Conservation (phyloP, 352 stramenopile species). For the Phytophthora boehmeriae region DNA sequence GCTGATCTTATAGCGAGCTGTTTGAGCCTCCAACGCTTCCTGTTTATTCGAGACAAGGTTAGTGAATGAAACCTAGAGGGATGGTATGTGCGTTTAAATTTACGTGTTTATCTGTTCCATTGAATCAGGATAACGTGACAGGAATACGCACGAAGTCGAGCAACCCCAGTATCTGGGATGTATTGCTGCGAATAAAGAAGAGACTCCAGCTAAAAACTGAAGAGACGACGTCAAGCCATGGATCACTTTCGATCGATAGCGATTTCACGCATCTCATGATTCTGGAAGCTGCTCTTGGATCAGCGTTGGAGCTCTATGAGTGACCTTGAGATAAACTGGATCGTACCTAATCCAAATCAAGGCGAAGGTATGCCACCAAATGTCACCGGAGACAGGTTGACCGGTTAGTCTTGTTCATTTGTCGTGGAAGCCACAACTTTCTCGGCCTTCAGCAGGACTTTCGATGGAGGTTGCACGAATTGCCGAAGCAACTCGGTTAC, state of each 20-base stretch:
- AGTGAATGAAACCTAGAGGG: slow-evolving; percentile 8
- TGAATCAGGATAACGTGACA: slow-evolving; percentile 41
- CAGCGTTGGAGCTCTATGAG: slow-evolving; percentile 36
- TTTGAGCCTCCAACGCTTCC: slow-evolving; percentile 67
- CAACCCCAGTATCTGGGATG: slow-evolving; percentile 9
- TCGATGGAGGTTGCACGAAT: slow-evolving; percentile 1
- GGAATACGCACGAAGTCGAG: slow-evolving; percentile 31
- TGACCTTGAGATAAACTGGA: slow-evolving; percentile 2
- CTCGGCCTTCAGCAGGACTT: not conserved
- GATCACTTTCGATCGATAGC: slow-evolving; percentile 10
- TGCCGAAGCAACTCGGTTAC: slow-evolving; percentile 31
- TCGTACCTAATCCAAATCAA: slow-evolving; percentile 4
- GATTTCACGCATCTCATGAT: slow-evolving; percentile 47
- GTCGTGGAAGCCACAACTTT: not conserved
- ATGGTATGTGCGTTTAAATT: not conserved
- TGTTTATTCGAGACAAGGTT: slow-evolving; percentile 71
- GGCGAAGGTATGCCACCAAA: slow-evolving; percentile 12
- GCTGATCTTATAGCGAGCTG: slow-evolving; percentile 71
- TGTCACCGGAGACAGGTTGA: slow-evolving; percentile 35
- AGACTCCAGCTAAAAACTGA: slow-evolving; percentile 39
- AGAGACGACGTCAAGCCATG: slow-evolving; percentile 17
- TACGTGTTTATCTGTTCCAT: slow-evolving; percentile 1
- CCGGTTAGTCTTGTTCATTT: no score
- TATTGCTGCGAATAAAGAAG: slow-evolving; percentile 33
- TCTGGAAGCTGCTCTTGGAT: slow-evolving; percentile 50